Evolutionary conservation across 805 yeast genomes (phyloP).

Genomic region (Ogataea ganodermae): DNA sequence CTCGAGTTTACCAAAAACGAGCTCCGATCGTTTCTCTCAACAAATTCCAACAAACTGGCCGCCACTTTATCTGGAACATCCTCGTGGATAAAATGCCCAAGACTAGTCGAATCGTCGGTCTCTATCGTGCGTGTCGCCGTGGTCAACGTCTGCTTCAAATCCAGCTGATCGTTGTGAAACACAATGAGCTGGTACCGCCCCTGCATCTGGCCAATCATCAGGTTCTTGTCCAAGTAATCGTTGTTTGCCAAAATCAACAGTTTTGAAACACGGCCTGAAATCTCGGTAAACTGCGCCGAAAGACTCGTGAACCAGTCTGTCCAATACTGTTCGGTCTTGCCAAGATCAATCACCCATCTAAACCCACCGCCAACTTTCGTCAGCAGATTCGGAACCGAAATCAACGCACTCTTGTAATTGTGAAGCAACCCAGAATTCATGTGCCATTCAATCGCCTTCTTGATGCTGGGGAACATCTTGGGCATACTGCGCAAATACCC

Average conservation of each 20-base stretch:
- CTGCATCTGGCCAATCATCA: slow-evolving; percentile 97
- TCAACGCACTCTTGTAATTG: slow-evolving; percentile 59
- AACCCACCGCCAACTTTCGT: slow-evolving; percentile 18
- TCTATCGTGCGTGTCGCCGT: slow-evolving; percentile 27
- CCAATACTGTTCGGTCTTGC: slow-evolving; percentile 71
- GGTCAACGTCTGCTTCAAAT: slow-evolving; percentile 24
- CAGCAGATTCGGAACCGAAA: slow-evolving; percentile 78
- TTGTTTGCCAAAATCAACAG: slow-evolving; percentile 83
- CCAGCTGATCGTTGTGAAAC: slow-evolving; percentile 43
- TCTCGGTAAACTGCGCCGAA: slow-evolving; percentile 49
- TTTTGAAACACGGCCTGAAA: slow-evolving; percentile 53
- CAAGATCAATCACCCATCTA: slow-evolving; percentile 68
- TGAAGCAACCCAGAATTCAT: slow-evolving; percentile 54
- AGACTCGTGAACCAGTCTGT: slow-evolving; percentile 75
- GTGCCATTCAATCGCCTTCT: slow-evolving; percentile 83
- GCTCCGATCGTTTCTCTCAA: slow-evolving; percentile 44
- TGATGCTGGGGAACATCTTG: slow-evolving; percentile 47
- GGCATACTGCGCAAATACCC: slow-evolving; percentile 71
- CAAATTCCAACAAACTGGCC: slow-evolving; percentile 50
- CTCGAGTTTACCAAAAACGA: slow-evolving; percentile 34
- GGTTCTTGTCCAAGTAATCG: slow-evolving; percentile 79
- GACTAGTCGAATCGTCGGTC: slow-evolving; percentile 41
- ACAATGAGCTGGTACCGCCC: slow-evolving; percentile 91
- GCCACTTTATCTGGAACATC: slow-evolving; percentile 77
- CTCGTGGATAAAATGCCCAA: slow-evolving; percentile 96